phyloP scores from a whole-genome alignment of 1,139 yeast species.

The Blastobotrys illinoisensis region DNA sequence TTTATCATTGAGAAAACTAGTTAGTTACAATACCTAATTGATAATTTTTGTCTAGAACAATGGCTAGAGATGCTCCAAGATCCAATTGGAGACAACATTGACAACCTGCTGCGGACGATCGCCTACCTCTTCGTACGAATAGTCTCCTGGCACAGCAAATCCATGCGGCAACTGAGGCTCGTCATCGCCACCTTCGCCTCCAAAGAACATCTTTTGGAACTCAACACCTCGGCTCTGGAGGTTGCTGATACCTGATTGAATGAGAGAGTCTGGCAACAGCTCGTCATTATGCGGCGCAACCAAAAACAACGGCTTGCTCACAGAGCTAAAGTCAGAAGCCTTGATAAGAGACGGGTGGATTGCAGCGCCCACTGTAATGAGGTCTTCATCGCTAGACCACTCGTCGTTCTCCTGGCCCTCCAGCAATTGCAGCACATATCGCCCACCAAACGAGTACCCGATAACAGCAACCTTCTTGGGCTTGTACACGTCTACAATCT shows the following conservation, averaged over 20 bases:
- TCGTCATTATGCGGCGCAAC: constrained; percentile 33
- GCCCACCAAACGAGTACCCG: constrained; percentile 40
- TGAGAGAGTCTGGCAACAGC: constrained; percentile 24
- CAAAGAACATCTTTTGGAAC: constrained; percentile 21
- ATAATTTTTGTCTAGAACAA: too few species aligned
- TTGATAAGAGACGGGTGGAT: constrained; percentile 36
- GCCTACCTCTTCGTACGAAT: constrained; percentile 29
- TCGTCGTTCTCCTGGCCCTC: constrained; percentile 23
- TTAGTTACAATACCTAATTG: too few species aligned
- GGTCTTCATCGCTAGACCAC: constrained; percentile 28
- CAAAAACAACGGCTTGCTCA: constrained; percentile 30
- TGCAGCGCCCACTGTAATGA: constrained; percentile 31
- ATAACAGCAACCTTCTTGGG: constrained; percentile 33
- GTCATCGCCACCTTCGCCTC: constrained; percentile 14
- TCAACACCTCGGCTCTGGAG: constrained; percentile 22
- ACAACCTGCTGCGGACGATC: constrained; percentile 30
- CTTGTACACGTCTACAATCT: constrained; percentile 31
- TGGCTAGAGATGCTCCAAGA: constrained; percentile 19
- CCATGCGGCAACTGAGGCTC: constrained; percentile 35
- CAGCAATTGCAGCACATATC: constrained; percentile 31
- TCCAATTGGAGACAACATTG: constrained; percentile 24
- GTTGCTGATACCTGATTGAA: constrained; percentile 20
- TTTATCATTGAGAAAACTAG: too few species aligned
- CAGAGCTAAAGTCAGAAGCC: constrained; percentile 25
- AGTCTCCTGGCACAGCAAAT: constrained; percentile 39